Evolutionary conservation across 441 rosid species (phyloP).

Genomic region (Iberis amara): DNA sequence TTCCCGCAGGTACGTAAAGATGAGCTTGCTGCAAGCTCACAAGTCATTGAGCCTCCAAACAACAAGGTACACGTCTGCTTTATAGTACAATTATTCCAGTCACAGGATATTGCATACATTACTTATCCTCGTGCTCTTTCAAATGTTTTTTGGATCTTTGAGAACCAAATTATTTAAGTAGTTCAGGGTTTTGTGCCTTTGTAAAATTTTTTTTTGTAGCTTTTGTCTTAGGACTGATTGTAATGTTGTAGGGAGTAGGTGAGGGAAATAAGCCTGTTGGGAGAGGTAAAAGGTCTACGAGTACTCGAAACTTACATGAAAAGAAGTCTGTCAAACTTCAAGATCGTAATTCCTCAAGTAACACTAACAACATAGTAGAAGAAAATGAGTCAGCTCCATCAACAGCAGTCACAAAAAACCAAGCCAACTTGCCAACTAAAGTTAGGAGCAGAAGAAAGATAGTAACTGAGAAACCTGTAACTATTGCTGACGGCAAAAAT

Average conservation of each 20-base stretch:
- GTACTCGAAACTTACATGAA: conserved; percentile 38
- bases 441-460: conserved; percentile 55
- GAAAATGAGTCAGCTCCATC: conserved; percentile 38
- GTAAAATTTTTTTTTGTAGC: conserved; percentile 11
- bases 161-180: conserved; percentile 1
- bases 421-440: conserved; percentile 43
- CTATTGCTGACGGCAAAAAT: conserved; percentile 34
- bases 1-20: conserved; percentile 49
- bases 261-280: conserved; percentile 40
- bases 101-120: neutral
- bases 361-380: conserved; percentile 37
- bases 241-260: conserved; percentile 41
- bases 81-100: conserved; percentile 19
- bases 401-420: conserved; percentile 32
- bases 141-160: conserved; percentile 14
- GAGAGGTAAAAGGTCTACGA: conserved; percentile 48
- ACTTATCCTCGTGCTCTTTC: conserved; percentile 4
- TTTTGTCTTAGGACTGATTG: conserved; percentile 15
- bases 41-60: conserved; percentile 41
- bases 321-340: conserved; percentile 39
- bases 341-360: conserved; percentile 35
- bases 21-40: conserved; percentile 43
- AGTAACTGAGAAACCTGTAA: conserved; percentile 33
- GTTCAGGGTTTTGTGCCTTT: conserved; percentile 6
- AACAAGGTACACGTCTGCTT: conserved; percentile 44